Evolutionary conservation across 148 eudicot species (phyloP), one percentile per base, ranked within the genome.

Genomic region (Cornus controversa): DNA sequence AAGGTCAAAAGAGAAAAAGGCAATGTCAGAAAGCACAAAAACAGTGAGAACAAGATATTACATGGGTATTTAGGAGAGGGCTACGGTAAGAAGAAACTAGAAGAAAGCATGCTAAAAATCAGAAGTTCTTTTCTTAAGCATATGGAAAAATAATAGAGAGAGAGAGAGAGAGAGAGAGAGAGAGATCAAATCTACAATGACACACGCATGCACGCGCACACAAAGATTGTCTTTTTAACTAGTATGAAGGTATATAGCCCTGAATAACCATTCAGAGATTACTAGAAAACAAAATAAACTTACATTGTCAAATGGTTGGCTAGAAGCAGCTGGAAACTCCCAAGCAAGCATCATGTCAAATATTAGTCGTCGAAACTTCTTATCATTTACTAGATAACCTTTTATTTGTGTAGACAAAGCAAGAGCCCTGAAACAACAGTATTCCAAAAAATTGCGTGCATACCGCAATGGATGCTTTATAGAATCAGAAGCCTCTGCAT

Each of bases 291-390:
- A 22, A 68, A 42, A 54, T 23, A 10, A 68, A 82, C 94, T 74
- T 84, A 95, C 98, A 80, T 82, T 84, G 24, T 81, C 75, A 79
- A 86, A 34, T n/a, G 91, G 91, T 84, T 89, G 87, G 80, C 93
- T 87, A 68, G 88, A 75, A 86, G 91, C 88, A 82, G 89, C 88
- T 78, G 97, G 96, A 84, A 86, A 84, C 82, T 93, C 98, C 98
- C 98, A 95, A 58, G 97, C 96, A 89, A 95, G 82, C 97, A 95
- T 95, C 98, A 95, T 95, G 73, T 95, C 97, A 84, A 89, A 95
- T 64, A 96, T 91, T 67, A 93, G 84, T 66, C 94, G 93, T 9
- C 97, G 90, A 70, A 95, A 90, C 76, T 79, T 90, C 79, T 83
- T 86, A 83, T 95, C 98, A 66, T 85, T 93, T 75, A n/a, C n/a